A percentile compares a stretch with the other conserved stretches of the same genome.
These are phyloP conservation scores for Hordeum marinum DNA, from an alignment of 176 grass and related monocot genomes.

Conservation along the genomic window DNA sequence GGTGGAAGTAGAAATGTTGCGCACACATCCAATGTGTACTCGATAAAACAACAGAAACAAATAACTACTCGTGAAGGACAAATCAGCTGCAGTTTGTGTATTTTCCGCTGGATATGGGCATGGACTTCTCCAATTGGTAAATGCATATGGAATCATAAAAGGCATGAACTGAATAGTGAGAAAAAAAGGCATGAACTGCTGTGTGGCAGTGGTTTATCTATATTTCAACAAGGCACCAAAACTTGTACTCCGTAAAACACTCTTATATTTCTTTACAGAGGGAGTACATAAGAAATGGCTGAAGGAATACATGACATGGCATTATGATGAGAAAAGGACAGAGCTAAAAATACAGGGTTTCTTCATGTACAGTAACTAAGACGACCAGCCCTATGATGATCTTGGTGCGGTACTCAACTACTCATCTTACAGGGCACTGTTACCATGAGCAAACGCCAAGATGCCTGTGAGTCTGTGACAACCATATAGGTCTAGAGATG, in stretches of 20 bases:
- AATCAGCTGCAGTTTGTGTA: not conserved
- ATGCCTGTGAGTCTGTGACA: not conserved
- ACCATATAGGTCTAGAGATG: not conserved
- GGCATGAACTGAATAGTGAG: not conserved
- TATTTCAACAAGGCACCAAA: not conserved
- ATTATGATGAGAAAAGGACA: not conserved
- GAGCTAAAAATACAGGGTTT: not conserved
- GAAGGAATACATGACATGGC: not conserved
- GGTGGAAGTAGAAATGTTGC: not conserved
- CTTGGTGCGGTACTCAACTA: not conserved
- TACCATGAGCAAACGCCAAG: conserved; percentile 19
- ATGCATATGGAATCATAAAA: not conserved
- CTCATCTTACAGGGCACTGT: not conserved
- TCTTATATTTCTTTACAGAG: too few relatives aligned
- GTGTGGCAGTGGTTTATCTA: not conserved
- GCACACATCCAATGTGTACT: not conserved
- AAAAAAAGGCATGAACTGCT: not conserved
- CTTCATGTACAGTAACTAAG: not conserved
- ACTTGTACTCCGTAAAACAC: not conserved
- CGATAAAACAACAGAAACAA: not conserved
- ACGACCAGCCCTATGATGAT: not conserved
- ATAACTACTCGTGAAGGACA: not conserved
- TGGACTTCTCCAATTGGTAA: not conserved
- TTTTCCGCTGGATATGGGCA: not conserved
- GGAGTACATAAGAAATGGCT: not conserved